Conservation (phyloP, 2,329 filamentous ascomycete species). For the Kalmusia sp. region DNA sequence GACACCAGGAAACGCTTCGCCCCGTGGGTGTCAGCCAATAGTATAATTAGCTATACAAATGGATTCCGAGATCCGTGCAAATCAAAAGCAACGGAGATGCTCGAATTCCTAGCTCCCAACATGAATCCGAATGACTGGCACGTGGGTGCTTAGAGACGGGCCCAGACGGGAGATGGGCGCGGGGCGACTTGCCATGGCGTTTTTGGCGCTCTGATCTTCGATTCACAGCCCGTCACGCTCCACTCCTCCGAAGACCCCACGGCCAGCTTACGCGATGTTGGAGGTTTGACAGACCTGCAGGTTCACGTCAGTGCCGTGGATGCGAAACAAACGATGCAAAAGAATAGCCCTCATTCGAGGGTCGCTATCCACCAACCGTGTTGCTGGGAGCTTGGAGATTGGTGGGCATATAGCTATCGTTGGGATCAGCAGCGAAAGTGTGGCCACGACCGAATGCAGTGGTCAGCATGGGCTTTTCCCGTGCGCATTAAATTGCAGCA, state of each 20-base stretch:
- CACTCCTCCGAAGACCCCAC: background rate
- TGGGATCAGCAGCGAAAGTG: background rate
- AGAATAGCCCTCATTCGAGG: no score
- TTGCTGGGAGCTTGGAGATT: background rate
- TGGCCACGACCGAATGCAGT: background rate
- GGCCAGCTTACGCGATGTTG: no score
- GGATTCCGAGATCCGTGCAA: no score
- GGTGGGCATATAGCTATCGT: no score
- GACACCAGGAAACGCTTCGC: no score
- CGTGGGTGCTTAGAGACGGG: background rate
- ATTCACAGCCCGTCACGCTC: background rate
- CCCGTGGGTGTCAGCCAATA: no score
- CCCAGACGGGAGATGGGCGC: background rate
- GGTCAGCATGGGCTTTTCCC: conserved; percentile 6
- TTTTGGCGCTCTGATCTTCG: background rate
- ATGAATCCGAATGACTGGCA: background rate
- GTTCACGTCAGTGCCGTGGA: background rate
- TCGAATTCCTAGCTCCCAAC: no score
- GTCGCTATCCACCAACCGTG: no score
- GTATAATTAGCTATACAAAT: no score
- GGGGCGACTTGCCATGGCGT: conserved; percentile 1
- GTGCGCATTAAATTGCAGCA: background rate
- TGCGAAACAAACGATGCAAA: no score
- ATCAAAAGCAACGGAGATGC: no score
- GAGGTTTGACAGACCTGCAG: background rate